Evolutionary conservation across 2,329 filamentous ascomycete species (phyloP).

Genomic region (Ciborinia camelliae): DNA sequence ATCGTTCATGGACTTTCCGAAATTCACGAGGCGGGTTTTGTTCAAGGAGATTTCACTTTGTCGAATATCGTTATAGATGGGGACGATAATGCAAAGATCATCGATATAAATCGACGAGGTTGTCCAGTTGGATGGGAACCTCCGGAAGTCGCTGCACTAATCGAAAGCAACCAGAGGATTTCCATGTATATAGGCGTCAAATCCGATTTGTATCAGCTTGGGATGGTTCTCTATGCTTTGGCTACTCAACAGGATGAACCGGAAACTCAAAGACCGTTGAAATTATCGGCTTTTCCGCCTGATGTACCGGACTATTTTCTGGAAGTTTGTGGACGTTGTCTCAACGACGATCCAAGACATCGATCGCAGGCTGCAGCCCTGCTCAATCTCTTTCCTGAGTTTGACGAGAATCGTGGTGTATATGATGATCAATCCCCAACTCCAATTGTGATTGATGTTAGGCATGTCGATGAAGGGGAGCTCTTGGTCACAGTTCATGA

Average conservation of each 20-base stretch:
- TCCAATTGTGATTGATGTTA: conserved; percentile 35
- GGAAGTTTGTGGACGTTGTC: conserved; percentile 65
- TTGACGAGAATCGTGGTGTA: conserved; percentile 25
- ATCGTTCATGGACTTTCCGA: conserved; percentile 86
- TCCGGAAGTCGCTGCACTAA: conserved; percentile 80
- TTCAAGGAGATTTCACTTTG: conserved; percentile 95
- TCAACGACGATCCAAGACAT: conserved; percentile 69
- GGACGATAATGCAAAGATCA: conserved; percentile 85
- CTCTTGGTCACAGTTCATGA: conserved; percentile 17
- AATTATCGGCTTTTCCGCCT: conserved; percentile 50
- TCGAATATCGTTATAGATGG: conserved; percentile 95
- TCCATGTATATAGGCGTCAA: conserved; percentile 98
- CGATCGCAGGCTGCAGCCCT: conserved; percentile 72
- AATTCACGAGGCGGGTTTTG: conserved; percentile 93
- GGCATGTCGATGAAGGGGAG: conserved; percentile 22
- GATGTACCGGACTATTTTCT: conserved; percentile 82
- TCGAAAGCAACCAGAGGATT: conserved; percentile 84
- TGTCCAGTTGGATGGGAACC: conserved; percentile 98
- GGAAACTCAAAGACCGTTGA: conserved; percentile 72
- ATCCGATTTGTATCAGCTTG: conserved; percentile 91
- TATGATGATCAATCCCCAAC: conserved; percentile 22
- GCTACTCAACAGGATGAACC: conserved; percentile 88
- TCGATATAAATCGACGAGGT: conserved; percentile 96
- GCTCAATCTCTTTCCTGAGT: conserved; percentile 63
- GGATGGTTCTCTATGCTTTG: conserved; percentile 92